Evolutionary conservation across 2,329 filamentous ascomycete species (phyloP), one percentile per base, ranked within the genome.

Genomic region (Sclerotiophoma versabilis): DNA sequence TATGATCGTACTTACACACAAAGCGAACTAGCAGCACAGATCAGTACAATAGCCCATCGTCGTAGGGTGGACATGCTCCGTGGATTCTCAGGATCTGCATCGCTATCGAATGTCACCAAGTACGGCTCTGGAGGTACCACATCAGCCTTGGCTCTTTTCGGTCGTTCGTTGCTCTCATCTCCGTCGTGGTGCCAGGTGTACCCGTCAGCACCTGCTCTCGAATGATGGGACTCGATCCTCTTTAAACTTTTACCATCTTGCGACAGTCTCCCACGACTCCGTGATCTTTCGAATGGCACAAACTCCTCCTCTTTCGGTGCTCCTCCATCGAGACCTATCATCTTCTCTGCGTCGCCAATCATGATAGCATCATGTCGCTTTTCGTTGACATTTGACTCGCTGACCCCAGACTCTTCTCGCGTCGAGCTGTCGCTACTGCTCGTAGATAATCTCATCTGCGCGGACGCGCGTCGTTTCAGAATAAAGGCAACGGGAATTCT

Each of bases 11-110:
- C 90, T 82, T 83, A 93, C 89, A 96, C 92, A 74, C 91, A 93
- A 54, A 95, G 80, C 39, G 90, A 90, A 7, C 88, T 89, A 49
- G 83, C 72, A 9, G 87, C 87, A n/a, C 92, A 82, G 52, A 96
- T 88, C 29, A 86, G 63, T 1, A 93, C 87, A 57, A 96, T 88
- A 25, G 86, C 51, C 93, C 93, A 97, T 70, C 93, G 93, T 57
- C 85, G 83, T n/a, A 76, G 70, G 15, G 74, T 81, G 14, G 75
- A 77, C 78, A 91, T 86, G 71, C 84, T 91, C 54, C 88, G 85
- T 0, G 93, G 93, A 64, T 88, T 90, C 74, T 85, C 71, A 0
- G 89, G 87, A 70, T 97, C 93, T 41, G 80, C 76, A 53, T 92
- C 87, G 5, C 84, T 85, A 32, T 93, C 89, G 84, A 90, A 97